These are phyloP conservation scores for Nothomitra cinnamomea DNA, from an alignment of 2,329 filamentous ascomycete genomes.

Conservation along the genomic window DNA sequence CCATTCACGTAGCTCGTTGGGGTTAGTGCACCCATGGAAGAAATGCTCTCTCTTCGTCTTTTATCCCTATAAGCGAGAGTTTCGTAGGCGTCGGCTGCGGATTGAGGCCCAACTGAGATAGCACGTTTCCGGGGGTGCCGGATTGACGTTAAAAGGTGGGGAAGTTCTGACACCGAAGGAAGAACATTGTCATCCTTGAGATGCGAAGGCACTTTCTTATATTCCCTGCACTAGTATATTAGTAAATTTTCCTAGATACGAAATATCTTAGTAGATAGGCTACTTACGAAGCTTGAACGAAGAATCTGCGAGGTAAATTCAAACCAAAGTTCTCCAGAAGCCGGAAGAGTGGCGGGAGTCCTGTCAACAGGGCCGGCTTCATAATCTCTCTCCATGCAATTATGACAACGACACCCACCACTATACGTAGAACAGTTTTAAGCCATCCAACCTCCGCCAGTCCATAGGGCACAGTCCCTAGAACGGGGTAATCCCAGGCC, in stretches of 20 bases:
- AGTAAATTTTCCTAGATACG: conserved; percentile 1
- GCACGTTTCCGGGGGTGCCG: conserved; percentile 66
- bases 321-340: conserved; percentile 65
- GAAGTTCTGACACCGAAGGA: conserved; percentile 75
- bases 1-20: not conserved
- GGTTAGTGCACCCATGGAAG: conserved; percentile 15
- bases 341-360: conserved; percentile 74
- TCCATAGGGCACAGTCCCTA: conserved; percentile 44
- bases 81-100: conserved; percentile 91
- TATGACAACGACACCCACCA: conserved; percentile 66
- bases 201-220: conserved; percentile 62
- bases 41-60: conserved; percentile 41
- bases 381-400: conserved; percentile 81
- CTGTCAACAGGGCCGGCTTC: conserved; percentile 65
- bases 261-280: not conserved
- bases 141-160: conserved; percentile 64
- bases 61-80: conserved; percentile 79
- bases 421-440: conserved; percentile 47
- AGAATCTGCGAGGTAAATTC: conserved; percentile 74
- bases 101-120: conserved; percentile 84
- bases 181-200: conserved; percentile 74
- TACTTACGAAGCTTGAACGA: conserved; percentile 60
- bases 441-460: conserved; percentile 48
- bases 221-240: conserved; percentile 35
- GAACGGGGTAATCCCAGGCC: conserved; percentile 32